Percentiles rank a stretch among this genome's conserved stretches.
phyloP scores from a whole-genome alignment of 1,139 yeast species.

The Komagataea norvegica region DNA sequence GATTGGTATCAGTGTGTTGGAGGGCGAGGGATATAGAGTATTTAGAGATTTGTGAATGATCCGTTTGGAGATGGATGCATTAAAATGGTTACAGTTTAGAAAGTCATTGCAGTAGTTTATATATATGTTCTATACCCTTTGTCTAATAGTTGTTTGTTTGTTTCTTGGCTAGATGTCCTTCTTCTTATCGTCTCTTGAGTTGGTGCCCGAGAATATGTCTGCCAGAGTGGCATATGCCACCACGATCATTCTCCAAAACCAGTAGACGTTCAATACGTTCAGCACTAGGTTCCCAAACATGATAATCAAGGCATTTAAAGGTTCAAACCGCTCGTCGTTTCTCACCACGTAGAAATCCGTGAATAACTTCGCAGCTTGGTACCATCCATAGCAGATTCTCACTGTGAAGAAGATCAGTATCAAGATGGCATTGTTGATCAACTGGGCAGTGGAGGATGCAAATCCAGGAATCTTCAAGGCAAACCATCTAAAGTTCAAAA shows the following conservation, averaged over 20 bases:
- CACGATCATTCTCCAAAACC: slow-evolving; percentile 80
- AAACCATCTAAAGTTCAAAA: slow-evolving; percentile 88
- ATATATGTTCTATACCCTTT: background rate
- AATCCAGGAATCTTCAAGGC: slow-evolving; percentile 67
- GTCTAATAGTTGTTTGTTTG: background rate
- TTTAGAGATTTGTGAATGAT: slow-evolving; percentile 21
- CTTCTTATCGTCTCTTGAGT: slow-evolving; percentile 22
- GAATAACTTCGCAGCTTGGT: slow-evolving; percentile 54
- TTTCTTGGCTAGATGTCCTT: slow-evolving; percentile 22
- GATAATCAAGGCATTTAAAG: slow-evolving; percentile 44
- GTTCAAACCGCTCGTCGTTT: slow-evolving; percentile 38
- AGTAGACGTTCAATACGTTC: slow-evolving; percentile 63
- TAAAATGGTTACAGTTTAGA: too few species aligned
- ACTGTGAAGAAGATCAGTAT: slow-evolving; percentile 68
- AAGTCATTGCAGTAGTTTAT: too few species aligned
- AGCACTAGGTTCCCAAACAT: slow-evolving; percentile 60
- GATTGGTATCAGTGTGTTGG: slow-evolving; percentile 53
- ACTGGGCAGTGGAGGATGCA: slow-evolving; percentile 45
- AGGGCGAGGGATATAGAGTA: slow-evolving; percentile 31
- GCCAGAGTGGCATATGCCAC: slow-evolving; percentile 46
- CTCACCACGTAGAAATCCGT: slow-evolving; percentile 44
- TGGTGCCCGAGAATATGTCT: slow-evolving; percentile 23
- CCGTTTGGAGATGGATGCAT: too few species aligned
- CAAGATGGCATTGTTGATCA: slow-evolving; percentile 66
- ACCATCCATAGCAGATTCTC: slow-evolving; percentile 87